Evolutionary conservation across 2,329 filamentous ascomycete genomes (phyloP), one percentile per base, ranked within the genome.

Genomic region (Neospermospora avenae): DNA sequence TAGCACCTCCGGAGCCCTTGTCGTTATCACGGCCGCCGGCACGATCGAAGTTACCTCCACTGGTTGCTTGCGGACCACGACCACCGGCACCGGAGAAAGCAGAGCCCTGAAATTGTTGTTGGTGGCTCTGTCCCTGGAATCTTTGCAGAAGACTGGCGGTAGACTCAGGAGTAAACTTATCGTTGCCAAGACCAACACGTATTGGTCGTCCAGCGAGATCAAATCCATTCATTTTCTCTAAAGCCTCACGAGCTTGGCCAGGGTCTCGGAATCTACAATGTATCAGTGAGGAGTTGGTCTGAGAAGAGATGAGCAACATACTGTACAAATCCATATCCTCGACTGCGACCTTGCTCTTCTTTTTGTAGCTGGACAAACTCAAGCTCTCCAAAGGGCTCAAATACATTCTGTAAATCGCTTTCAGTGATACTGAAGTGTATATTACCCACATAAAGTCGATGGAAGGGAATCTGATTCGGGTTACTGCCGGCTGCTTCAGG

Each of bases 391-490:
- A 97, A 99, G 1, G 95, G 93, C 78, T 96, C 91, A 76, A 99
- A 99, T 63, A 99, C 92, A 74, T 93, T 92, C 81, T 93, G 89
- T 67, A 99, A 81, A 77, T 99, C 96, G 75, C 88, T 87, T 78
- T 99, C 95, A 73, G 92, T 97, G 74, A 99, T 96, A 75, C 92
- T 97, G 83, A 99, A 99, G 80, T 99, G 95, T 69, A 99, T 98
- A 75, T 99, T 99, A 77, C 95, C 95, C 69, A 99, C 93, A 76
- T 98, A 99, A 62, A 99, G 88, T 69, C 96, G 90, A 78, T 99
- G 95, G 80, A 98, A 98, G 24, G 95, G 95, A 61, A 96, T 88
- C 63, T 90, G 89, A 74, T 93, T 93, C 62, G 89, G 87, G 68
- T 91, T 80, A 67, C 82, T 86, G 67, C 83, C 82, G 53, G 81